Base-by-base conservation (phyloP, 345 rosid species). In the Lenwebbia sp. region DNA sequence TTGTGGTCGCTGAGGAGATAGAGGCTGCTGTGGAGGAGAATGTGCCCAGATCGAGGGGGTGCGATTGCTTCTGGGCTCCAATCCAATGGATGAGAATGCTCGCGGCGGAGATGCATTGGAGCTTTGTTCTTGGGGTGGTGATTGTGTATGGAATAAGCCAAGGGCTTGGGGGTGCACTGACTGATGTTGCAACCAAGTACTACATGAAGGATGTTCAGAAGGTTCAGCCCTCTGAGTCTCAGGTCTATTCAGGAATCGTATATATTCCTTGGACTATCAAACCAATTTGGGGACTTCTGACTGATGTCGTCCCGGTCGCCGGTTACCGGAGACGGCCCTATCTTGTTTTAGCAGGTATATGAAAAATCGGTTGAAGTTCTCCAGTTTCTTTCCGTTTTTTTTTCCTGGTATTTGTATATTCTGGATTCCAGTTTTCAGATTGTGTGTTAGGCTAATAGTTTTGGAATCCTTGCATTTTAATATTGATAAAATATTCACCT, bases 141-240 rank as follows among this genome's bases (percentile, higher is more conserved):
- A n/a, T 91, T 23, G 91, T 94, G 75, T 92, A 95, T 83, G 96
- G 96, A 10, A 90, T 93, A 44, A 95, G 90, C 85, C 96, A 94
- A 88, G 96, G 96, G 2, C 86, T 94, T 28, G 95, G 95, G 10
- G 90, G 87, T 57, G 95, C 92, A 0, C 89, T 95, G 47, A 87
- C 88, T 51, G 90, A 91, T 86, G 96, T 95, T 54, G 88, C 92
- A 44, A 93, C 95, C 1, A 90, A 92, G 85, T 93, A 95, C 62
- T 95, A 95, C 84, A 91, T 95, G 90, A 95, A 95, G 88, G 96
- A 95, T 85, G 98, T 87, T 70, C 98, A 88, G 85, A 91, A 88
- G 90, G 86, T 94, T 15, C 95, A 94, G 86, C 98, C 98, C 14
- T 95, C 96, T 40, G 86, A 93, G 90, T 90, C 94, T 28, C 93